Evolutionary conservation across 257 asterid species (phyloP).

Genomic region (Forsythia viridissima): DNA sequence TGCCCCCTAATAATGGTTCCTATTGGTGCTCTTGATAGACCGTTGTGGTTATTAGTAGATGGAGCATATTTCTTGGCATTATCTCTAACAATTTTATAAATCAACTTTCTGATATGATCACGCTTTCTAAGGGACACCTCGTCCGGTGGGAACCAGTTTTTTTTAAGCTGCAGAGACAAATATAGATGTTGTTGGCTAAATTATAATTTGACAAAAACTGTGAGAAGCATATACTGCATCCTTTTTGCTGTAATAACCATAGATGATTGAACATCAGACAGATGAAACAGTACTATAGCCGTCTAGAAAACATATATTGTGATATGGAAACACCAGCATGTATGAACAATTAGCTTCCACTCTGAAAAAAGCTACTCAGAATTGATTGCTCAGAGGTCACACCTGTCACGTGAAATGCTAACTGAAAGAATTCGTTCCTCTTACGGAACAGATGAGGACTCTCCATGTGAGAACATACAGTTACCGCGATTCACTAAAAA

Average conservation of each 20-base stretch:
- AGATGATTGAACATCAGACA: conserved; percentile 1
- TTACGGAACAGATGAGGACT: neutral
- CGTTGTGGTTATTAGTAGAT: conserved; percentile 20
- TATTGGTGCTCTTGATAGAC: conserved; percentile 23
- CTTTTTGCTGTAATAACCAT: neutral
- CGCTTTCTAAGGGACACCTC: conserved; percentile 82
- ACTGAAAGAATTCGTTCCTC: neutral
- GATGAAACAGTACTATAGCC: neutral
- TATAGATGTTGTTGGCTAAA: neutral
- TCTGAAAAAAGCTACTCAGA: conserved; percentile 8
- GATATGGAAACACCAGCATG: neutral
- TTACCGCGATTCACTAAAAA: neutral
- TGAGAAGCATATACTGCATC: neutral
- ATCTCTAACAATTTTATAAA: conserved; percentile 43
- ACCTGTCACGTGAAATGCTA: neutral
- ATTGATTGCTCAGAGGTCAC: neutral
- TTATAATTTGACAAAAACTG: neutral
- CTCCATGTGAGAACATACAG: neutral
- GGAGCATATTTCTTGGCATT: conserved; percentile 39
- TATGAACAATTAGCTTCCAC: neutral
- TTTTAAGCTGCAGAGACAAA: conserved; percentile 57
- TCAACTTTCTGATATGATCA: conserved; percentile 53
- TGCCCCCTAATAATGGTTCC: conserved; percentile 26
- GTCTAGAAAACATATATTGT: neutral
- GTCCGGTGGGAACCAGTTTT: conserved; percentile 76